Percentiles rank a stretch among this genome's conserved stretches.
Conservation (phyloP, 495 filamentous ascomycete species). For the Lasiosphaeria ovina region DNA sequence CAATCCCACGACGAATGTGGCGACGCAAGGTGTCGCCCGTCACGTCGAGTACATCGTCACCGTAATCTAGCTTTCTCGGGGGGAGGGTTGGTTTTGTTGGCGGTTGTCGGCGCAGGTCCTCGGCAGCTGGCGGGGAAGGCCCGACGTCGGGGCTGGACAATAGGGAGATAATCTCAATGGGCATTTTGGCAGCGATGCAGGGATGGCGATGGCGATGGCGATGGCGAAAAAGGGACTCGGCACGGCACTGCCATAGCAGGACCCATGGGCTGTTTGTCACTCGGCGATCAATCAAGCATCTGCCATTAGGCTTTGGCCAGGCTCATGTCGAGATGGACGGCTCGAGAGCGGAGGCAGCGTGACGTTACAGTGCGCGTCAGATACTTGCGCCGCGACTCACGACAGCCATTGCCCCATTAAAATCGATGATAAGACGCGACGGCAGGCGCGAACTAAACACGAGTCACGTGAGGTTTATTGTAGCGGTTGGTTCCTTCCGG, state of each 20-base stretch:
- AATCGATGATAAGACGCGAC: slow-evolving; percentile 9
- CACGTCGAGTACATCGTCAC: neutral
- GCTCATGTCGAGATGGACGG: too few relatives aligned
- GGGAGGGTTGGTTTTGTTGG: neutral
- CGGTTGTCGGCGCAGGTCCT: neutral
- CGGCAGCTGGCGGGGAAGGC: slow-evolving; percentile 3
- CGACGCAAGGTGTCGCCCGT: too few relatives aligned
- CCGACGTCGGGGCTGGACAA: slow-evolving; percentile 29
- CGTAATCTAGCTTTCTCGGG: neutral
- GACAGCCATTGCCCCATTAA: neutral
- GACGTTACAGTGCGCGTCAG: too few relatives aligned
- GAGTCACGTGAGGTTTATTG: slow-evolving; percentile 14
- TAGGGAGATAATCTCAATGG: slow-evolving; percentile 39
- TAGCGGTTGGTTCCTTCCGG: too few relatives aligned
- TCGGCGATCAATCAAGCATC: too few relatives aligned
- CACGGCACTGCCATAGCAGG: too few relatives aligned
- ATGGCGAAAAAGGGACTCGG: too few relatives aligned
- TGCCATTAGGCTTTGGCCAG: too few relatives aligned
- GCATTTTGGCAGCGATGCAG: slow-evolving; percentile 26
- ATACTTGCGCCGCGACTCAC: neutral
- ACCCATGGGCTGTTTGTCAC: too few relatives aligned
- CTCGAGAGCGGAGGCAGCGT: neutral
- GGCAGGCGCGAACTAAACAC: slow-evolving; percentile 18
- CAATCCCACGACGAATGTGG: too few relatives aligned
- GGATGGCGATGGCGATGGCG: too few relatives aligned